Conservation (phyloP, 495 filamentous ascomycete species). For the Sporormia fimetaria region DNA sequence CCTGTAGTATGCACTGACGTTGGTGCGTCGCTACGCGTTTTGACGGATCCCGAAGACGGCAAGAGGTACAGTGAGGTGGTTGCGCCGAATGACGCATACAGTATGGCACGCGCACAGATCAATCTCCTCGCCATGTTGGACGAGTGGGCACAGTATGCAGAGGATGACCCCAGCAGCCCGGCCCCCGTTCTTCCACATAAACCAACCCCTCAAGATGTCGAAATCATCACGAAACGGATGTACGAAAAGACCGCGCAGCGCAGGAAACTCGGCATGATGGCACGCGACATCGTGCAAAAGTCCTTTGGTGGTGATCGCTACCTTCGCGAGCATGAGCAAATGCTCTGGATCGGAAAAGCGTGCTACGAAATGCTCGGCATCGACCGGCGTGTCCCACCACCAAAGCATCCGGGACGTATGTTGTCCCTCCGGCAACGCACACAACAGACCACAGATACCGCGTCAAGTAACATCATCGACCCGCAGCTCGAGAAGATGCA, state of each 20-base stretch:
- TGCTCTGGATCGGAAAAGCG: conserved; percentile 52
- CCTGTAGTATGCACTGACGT: conserved; percentile 57
- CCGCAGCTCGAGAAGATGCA: conserved; percentile 26
- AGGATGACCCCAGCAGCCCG: conserved; percentile 34
- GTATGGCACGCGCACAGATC: conserved; percentile 51
- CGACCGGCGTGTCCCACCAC: conserved; percentile 5
- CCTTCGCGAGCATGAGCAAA: conserved; percentile 57
- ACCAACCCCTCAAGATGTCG: conserved; percentile 43
- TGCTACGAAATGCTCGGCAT: conserved; percentile 24
- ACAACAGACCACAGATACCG: conserved; percentile 1
- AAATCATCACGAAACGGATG: conserved; percentile 47
- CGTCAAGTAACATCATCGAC: conserved; percentile 13
- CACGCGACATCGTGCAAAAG: conserved; percentile 47
- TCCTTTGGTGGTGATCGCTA: conserved; percentile 52
- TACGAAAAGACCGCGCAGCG: conserved; percentile 49
- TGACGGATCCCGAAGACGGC: conserved; percentile 49
- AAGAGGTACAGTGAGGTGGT: conserved; percentile 51
- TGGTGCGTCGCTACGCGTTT: conserved; percentile 49
- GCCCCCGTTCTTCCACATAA: conserved; percentile 40
- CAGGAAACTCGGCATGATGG: conserved; percentile 49
- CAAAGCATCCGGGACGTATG: conserved; percentile 17
- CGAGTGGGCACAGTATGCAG: conserved; percentile 46
- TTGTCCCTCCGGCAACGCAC: conserved; percentile 4
- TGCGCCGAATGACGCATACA: conserved; percentile 49
- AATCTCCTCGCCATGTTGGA: conserved; percentile 49